A percentile compares a stretch with the other conserved stretches of the same genome.
These are phyloP conservation scores for Venustampulla echinocandica DNA, from an alignment of 495 filamentous ascomycete species.

Conservation along the genomic window DNA sequence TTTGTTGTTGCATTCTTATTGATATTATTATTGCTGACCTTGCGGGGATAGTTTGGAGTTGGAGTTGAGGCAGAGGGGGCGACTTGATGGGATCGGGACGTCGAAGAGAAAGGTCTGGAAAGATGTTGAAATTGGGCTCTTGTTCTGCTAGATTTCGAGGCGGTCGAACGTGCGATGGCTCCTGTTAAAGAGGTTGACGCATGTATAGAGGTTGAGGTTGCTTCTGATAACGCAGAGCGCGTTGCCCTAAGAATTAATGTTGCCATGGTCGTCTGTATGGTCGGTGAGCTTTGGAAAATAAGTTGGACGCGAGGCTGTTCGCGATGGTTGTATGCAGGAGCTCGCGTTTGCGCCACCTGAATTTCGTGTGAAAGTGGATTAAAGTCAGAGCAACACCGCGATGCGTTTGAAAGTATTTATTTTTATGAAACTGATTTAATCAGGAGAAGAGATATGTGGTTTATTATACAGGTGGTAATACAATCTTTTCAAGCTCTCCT, in stretches of 20 bases:
- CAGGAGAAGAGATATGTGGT: not conserved
- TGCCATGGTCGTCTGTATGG: constrained; percentile 16
- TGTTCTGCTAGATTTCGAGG: not conserved
- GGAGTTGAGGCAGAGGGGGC: constrained; percentile 17
- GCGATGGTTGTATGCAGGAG: not conserved
- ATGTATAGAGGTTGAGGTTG: too few relatives aligned
- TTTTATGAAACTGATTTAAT: too few relatives aligned
- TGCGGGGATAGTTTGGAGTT: constrained; percentile 16
- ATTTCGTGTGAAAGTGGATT: too few relatives aligned
- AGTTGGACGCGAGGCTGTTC: not conserved
- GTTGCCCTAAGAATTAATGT: constrained; percentile 14
- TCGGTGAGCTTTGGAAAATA: not conserved
- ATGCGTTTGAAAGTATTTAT: too few relatives aligned
- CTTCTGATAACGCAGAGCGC: constrained; percentile 13
- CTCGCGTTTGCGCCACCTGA: constrained; percentile 2
- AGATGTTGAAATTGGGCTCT: not conserved
- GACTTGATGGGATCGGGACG: not conserved
- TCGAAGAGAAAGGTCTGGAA: constrained; percentile 9
- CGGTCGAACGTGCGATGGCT: constrained; percentile 1
- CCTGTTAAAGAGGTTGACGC: not conserved
- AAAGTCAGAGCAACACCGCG: too few relatives aligned
- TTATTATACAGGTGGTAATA: not conserved
- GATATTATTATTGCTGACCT: constrained; percentile 1
- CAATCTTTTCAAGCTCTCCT: not conserved
- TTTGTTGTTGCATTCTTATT: not conserved